A percentile compares a stretch with the other conserved stretches of the same genome.
phyloP scores from a whole-genome alignment of 179 eudicot genomes.

The Patellifolia procumbens region DNA sequence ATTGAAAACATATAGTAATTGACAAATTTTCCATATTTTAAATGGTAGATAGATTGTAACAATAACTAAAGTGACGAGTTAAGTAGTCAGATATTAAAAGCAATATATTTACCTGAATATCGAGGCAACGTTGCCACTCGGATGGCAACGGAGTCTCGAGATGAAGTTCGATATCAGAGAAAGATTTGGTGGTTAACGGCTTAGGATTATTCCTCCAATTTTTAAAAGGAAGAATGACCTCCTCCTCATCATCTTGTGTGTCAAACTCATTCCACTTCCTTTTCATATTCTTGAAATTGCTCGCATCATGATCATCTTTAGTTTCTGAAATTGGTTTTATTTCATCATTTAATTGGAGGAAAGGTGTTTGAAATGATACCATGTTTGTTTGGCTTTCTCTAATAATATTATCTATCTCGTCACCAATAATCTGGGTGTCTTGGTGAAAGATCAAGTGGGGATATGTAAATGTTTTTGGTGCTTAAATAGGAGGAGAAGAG shows the following conservation, averaged over 20 bases:
- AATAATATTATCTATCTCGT: slow-evolving; percentile 1
- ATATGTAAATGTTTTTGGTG: slow-evolving; percentile 13
- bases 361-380: slow-evolving; percentile 44
- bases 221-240: slow-evolving; percentile 28
- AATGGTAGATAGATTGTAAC: too few species aligned
- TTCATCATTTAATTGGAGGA: slow-evolving; percentile 29
- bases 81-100: too few species aligned
- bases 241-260: slow-evolving; percentile 21
- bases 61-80: too few species aligned
- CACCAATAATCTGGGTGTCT: slow-evolving; percentile 1
- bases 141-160: slow-evolving; percentile 60
- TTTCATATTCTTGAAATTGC: slow-evolving; percentile 33
- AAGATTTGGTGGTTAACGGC: slow-evolving; percentile 17
- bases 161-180: slow-evolving; percentile 41
- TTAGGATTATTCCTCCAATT: slow-evolving; percentile 37
- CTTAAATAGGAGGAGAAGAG: slow-evolving; percentile 26
- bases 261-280: slow-evolving; percentile 25
- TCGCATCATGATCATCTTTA: slow-evolving; percentile 13
- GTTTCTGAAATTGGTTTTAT: slow-evolving; percentile 9
- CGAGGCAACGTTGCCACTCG: slow-evolving; percentile 85
- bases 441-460: slow-evolving; percentile 21
- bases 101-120: slow-evolving; percentile 56
- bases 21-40: too few species aligned
- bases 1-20: too few species aligned
- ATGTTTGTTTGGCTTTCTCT: slow-evolving; percentile 19